These are phyloP conservation scores for Cinnamomum chago DNA, from an alignment of 164 flowering plant genomes.

Conservation along the genomic window DNA sequence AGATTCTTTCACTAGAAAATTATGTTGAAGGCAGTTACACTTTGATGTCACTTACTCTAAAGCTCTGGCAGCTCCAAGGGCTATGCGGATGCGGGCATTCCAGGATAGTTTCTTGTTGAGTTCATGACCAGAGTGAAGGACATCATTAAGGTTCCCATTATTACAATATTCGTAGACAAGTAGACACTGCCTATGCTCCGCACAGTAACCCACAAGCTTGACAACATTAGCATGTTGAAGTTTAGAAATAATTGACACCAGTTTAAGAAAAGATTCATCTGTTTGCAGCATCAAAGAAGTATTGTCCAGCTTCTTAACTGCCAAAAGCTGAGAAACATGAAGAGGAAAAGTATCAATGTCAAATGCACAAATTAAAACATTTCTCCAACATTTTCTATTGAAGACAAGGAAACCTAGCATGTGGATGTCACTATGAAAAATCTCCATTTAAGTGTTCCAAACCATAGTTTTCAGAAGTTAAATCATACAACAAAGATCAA, in stretches of 20 bases:
- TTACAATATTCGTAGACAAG: slow-evolving; percentile 79
- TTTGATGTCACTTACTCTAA: slow-evolving; percentile 60
- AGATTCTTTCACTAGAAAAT: background rate
- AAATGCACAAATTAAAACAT: background rate
- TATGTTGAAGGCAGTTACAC: background rate
- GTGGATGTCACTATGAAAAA: background rate
- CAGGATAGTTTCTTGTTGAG: slow-evolving; percentile 60
- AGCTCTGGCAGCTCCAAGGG: slow-evolving; percentile 97
- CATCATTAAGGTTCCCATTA: slow-evolving; percentile 79
- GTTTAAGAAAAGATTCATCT: slow-evolving; percentile 72
- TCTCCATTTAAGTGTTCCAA: background rate
- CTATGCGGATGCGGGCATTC: slow-evolving; percentile 73
- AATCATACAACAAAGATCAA: background rate
- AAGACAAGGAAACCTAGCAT: background rate
- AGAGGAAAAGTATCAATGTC: background rate
- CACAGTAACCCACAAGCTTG: slow-evolving; percentile 88
- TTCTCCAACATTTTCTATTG: background rate
- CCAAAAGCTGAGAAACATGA: slow-evolving; percentile 49
- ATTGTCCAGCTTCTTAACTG: slow-evolving; percentile 74
- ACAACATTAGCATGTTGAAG: slow-evolving; percentile 83
- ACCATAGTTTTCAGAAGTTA: background rate
- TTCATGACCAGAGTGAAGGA: slow-evolving; percentile 62
- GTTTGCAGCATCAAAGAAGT: slow-evolving; percentile 42
- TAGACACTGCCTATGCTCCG: slow-evolving; percentile 80
- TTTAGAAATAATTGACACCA: slow-evolving; percentile 64